These are phyloP conservation scores for Backusella sp. DNA, from an alignment of 192 early-diverging fungal species.

Conservation along the genomic window DNA sequence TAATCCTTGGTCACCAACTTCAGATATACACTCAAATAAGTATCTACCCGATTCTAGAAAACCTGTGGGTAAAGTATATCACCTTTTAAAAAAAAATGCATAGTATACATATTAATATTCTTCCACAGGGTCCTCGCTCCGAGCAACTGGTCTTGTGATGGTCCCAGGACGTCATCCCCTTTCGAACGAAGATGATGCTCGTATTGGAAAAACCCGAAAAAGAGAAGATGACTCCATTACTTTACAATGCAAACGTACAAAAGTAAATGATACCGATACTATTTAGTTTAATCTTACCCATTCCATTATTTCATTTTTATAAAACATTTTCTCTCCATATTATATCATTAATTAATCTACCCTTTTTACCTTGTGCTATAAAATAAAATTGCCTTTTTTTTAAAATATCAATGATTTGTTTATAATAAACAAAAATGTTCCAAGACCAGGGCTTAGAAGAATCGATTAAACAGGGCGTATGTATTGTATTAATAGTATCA, in stretches of 20 bases:
- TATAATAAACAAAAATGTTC: neutral
- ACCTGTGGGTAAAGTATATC: neutral
- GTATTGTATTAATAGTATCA: neutral
- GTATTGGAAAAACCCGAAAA: neutral
- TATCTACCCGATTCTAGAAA: neutral
- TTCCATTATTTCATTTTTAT: neutral
- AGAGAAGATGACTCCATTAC: neutral
- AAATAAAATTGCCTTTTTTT: neutral
- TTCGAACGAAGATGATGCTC: neutral
- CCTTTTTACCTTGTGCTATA: neutral
- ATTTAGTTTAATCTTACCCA: neutral
- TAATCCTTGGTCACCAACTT: neutral
- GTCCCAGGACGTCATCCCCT: conserved; percentile 10
- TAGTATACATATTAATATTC: neutral
- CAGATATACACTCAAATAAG: neutral
- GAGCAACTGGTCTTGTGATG: conserved; percentile 10
- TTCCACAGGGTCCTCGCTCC: neutral
- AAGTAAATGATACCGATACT: conserved; percentile 3
- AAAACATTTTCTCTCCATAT: neutral
- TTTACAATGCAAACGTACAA: conserved; percentile 1
- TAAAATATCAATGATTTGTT: neutral
- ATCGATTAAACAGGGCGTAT: neutral
- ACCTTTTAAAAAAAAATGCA: neutral
- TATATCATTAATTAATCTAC: conserved; percentile 4
- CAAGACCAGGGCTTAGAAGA: neutral